Evolutionary conservation across 331 rosid species (phyloP).

Genomic region (Acacia pycnantha): DNA sequence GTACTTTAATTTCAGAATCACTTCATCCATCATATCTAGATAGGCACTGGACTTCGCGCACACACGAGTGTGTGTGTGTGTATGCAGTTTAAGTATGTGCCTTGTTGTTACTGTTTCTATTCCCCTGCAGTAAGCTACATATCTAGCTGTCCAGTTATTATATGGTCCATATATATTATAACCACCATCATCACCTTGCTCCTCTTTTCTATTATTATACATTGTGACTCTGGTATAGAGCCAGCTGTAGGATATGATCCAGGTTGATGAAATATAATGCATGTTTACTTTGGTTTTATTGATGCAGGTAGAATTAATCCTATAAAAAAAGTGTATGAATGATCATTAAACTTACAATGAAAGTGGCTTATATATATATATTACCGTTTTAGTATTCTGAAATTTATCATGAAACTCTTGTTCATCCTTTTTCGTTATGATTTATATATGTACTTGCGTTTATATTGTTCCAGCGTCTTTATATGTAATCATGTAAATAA

Average conservation of each 20-base stretch:
- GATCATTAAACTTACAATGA: not conserved
- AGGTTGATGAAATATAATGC: not conserved
- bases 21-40: not conserved
- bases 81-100: not conserved
- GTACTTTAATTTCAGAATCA: not conserved
- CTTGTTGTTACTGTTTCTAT: not conserved
- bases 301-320: not conserved
- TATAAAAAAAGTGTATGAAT: not conserved
- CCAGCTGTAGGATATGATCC: not conserved
- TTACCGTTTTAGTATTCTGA: not conserved
- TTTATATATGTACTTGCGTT: no score
- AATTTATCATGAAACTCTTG: no score
- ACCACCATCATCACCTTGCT: not conserved
- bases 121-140: not conserved
- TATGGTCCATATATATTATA: not conserved
- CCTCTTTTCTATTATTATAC: not conserved
- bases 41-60: not conserved
- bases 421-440: no score
- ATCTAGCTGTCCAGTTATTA: not conserved
- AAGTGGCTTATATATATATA: no score
- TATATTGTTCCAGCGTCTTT: no score
- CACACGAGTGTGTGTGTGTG: rapidly evolving
- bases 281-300: not conserved
- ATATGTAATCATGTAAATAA: not conserved
- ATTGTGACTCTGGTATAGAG: not conserved